A percentile compares a stretch with the other conserved stretches of the same genome.
phyloP scores from a whole-genome alignment of 495 filamentous ascomycete genomes.

The Mytilinidion resinicola region DNA sequence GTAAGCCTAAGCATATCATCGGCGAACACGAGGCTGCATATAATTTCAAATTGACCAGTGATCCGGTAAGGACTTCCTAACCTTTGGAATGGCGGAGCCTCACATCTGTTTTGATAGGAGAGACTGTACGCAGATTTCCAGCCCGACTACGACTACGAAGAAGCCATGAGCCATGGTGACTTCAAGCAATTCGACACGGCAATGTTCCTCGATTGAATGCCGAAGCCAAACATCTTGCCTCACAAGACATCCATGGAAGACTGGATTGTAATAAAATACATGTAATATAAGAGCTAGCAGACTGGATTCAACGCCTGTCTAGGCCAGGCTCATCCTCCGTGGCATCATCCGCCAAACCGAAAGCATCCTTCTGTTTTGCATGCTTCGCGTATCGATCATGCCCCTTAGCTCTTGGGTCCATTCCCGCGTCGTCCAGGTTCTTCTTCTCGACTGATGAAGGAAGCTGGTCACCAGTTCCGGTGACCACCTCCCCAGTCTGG shows the following conservation, averaged over 20 bases:
- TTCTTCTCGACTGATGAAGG: constrained; percentile 45
- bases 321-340: too few species aligned
- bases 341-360: neutral
- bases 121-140: neutral
- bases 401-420: neutral
- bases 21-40: neutral
- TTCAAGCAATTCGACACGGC: neutral
- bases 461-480: constrained; percentile 46
- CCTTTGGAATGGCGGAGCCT: neutral
- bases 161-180: neutral
- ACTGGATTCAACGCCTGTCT: too few species aligned
- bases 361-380: constrained; percentile 1
- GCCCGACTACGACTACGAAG: neutral
- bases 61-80: neutral
- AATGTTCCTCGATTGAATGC: neutral
- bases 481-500: constrained; percentile 44
- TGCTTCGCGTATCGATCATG: neutral
- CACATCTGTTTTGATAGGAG: neutral
- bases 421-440: constrained; percentile 34
- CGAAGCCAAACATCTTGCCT: too few species aligned
- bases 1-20: neutral
- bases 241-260: too few species aligned
- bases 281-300: too few species aligned
- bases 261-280: too few species aligned
- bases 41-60: neutral